Evolutionary conservation across 441 rosid genomes (phyloP).

Genomic region (Populus hybrid): DNA sequence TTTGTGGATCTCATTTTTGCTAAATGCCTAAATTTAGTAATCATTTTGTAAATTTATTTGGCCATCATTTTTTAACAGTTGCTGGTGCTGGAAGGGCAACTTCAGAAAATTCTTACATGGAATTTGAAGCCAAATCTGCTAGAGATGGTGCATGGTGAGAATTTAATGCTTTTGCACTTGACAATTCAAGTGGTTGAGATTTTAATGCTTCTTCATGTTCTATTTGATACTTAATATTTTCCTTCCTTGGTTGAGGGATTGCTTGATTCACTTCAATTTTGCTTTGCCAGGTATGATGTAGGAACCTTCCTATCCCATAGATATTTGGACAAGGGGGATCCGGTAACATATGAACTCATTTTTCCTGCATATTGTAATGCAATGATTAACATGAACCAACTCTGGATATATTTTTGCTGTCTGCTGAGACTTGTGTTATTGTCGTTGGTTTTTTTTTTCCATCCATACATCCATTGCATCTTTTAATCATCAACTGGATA

Average conservation of each 20-base stretch:
- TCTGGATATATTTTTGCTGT: background rate
- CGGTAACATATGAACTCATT: constrained; percentile 44
- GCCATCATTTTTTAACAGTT: constrained; percentile 26
- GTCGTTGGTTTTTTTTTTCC: background rate
- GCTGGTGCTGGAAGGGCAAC: constrained; percentile 50
- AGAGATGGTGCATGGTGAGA: constrained; percentile 98
- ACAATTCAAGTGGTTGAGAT: constrained; percentile 2
- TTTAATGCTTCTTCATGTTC: background rate
- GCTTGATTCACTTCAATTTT: constrained; percentile 2
- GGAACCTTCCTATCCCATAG: constrained; percentile 76
- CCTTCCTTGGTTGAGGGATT: constrained; percentile 1
- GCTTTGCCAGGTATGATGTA: constrained; percentile 83
- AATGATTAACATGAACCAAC: background rate
- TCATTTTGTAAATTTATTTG: constrained; percentile 7
- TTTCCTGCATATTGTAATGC: background rate
- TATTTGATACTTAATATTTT: background rate
- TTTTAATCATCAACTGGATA: background rate
- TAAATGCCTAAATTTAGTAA: background rate
- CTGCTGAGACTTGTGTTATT: background rate
- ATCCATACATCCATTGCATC: background rate
- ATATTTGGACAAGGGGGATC: constrained; percentile 76
- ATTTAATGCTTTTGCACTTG: constrained; percentile 9
- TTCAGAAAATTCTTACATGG: constrained; percentile 63
- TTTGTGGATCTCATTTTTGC: background rate
- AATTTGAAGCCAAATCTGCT: constrained; percentile 92